These are phyloP conservation scores for Trypanosomatidae sp. DNA, from an alignment of 208 protist genomes.

Conservation along the genomic window DNA sequence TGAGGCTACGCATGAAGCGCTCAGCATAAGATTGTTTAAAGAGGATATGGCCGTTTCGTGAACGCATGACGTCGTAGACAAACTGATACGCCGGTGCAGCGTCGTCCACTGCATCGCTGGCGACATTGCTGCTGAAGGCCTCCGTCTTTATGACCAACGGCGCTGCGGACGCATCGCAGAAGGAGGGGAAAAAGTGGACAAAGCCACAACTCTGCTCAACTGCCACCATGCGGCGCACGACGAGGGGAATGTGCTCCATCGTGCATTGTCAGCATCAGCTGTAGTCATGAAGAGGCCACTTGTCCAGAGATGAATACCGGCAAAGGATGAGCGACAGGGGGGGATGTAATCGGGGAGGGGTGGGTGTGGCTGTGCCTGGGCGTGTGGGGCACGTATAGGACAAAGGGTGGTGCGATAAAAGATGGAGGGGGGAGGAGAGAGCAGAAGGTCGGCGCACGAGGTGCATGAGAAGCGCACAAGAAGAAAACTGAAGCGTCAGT, in stretches of 20 bases:
- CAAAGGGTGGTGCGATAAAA: not conserved
- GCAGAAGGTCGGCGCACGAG: not conserved
- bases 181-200: slow-evolving; percentile 25
- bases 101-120: not conserved
- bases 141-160: slow-evolving; percentile 6
- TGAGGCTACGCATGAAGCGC: slow-evolving; percentile 50
- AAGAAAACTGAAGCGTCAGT: not conserved
- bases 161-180: slow-evolving; percentile 5
- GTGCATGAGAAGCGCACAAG: not conserved
- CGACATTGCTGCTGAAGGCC: not conserved
- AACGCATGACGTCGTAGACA: slow-evolving; percentile 83
- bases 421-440: not conserved
- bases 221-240: slow-evolving; percentile 26
- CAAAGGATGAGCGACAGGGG: not conserved
- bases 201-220: slow-evolving; percentile 23
- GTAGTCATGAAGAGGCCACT: not conserved
- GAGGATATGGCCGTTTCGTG: slow-evolving; percentile 32
- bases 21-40: slow-evolving; percentile 57
- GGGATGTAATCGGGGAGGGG: not conserved
- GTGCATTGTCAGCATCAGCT: not conserved
- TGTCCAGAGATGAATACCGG: not conserved
- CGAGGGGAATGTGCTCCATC: slow-evolving; percentile 18
- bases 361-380: not conserved
- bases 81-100: slow-evolving; percentile 24
- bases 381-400: not conserved